A percentile compares a stretch with the other conserved stretches of the same genome.
Conservation (phyloP, 495 filamentous ascomycete genomes). For the Achaetomiella virescens region DNA sequence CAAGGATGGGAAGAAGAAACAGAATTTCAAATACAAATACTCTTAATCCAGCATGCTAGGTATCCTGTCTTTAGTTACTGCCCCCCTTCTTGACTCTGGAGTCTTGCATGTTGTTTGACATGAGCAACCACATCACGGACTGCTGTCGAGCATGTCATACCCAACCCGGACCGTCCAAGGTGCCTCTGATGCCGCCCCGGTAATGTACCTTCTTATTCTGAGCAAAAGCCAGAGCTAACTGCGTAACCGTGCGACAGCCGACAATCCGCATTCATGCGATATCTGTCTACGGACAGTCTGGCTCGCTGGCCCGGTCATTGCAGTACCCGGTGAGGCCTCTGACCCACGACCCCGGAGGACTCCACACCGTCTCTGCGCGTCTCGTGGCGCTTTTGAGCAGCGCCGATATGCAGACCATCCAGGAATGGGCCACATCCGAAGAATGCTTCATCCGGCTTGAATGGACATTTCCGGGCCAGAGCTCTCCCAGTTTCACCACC, state of each 20-base stretch:
- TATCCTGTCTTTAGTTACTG: too few relatives aligned
- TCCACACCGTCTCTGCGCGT: neutral
- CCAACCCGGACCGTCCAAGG: too few relatives aligned
- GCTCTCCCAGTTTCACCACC: slow-evolving; percentile 5
- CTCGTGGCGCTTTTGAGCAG: neutral
- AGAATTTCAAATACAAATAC: too few relatives aligned
- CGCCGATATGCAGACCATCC: neutral
- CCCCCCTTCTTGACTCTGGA: too few relatives aligned
- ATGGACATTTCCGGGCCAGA: slow-evolving; percentile 4
- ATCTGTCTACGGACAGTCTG: neutral
- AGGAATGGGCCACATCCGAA: neutral
- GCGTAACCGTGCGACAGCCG: neutral
- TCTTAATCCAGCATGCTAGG: too few relatives aligned
- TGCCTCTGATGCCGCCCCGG: too few relatives aligned
- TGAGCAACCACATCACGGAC: too few relatives aligned
- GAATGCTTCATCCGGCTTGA: slow-evolving; percentile 2
- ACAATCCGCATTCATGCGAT: neutral
- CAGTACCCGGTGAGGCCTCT: neutral
- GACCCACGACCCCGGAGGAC: neutral
- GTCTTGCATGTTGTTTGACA: too few relatives aligned
- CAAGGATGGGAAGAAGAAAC: too few relatives aligned
- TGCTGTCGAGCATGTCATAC: too few relatives aligned
- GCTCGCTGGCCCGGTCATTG: neutral
- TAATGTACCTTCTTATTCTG: too few relatives aligned
- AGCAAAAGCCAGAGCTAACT: neutral